Percentiles rank a stretch among this genome's conserved stretches.
Evolutionary conservation across 2,329 filamentous ascomycete species (phyloP).

Genomic region (Leptographium lundbergii): DNA sequence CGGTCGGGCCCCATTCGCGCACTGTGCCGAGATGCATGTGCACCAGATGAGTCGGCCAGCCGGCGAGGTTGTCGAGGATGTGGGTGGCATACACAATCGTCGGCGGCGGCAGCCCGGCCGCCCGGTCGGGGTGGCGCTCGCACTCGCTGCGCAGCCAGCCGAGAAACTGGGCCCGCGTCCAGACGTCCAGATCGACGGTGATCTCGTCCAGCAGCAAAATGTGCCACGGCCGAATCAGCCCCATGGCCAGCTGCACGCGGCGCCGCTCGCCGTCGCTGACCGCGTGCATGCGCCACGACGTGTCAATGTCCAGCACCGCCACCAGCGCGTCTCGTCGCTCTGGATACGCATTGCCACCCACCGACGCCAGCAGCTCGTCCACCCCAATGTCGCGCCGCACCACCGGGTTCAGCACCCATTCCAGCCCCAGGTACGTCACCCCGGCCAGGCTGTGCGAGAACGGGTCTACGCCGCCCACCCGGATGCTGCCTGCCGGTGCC

Average conservation of each 20-base stretch:
- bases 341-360: constrained; percentile 76
- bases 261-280: constrained; percentile 87
- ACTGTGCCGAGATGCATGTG: constrained; percentile 88
- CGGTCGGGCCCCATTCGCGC: constrained; percentile 71
- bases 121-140: constrained; percentile 48
- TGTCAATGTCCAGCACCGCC: constrained; percentile 79
- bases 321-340: constrained; percentile 79
- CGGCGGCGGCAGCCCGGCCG: constrained; percentile 20
- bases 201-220: constrained; percentile 90
- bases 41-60: constrained; percentile 90
- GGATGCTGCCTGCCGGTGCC: constrained; percentile 61
- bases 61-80: constrained; percentile 86
- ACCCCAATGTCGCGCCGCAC: constrained; percentile 93
- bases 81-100: constrained; percentile 97
- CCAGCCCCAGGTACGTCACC: constrained; percentile 90
- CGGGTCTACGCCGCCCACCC: constrained; percentile 73
- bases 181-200: constrained; percentile 87
- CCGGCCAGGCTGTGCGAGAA: constrained; percentile 85
- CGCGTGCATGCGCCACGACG: constrained; percentile 88
- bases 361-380: constrained; percentile 66
- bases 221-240: constrained; percentile 79
- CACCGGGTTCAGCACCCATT: constrained; percentile 97
- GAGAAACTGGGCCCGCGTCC: constrained; percentile 75
- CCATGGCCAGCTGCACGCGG: constrained; percentile 92
- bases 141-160: constrained; percentile 80